Percentiles rank a stretch among this genome's conserved stretches.
Conservation (phyloP, 2,329 filamentous ascomycete species). For the Pseudogymnoascus sp. region DNA sequence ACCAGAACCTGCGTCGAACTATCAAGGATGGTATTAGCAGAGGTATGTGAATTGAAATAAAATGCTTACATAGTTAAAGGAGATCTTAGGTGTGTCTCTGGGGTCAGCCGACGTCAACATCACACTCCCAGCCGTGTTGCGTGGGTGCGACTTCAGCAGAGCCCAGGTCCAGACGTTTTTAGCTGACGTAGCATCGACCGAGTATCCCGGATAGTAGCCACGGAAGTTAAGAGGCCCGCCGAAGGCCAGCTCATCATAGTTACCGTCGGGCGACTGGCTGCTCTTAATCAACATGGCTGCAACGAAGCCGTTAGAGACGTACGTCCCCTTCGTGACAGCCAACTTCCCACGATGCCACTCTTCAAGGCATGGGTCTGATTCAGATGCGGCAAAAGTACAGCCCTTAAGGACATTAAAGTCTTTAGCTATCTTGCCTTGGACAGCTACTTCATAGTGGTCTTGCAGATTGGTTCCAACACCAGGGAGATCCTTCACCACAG, state of each 20-base stretch:
- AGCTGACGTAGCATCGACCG: conserved; percentile 28
- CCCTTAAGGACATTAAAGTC: conserved; percentile 31
- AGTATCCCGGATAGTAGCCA: conserved; percentile 37
- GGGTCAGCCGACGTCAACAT: conserved; percentile 53
- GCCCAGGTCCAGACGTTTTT: conserved; percentile 31
- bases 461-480: conserved; percentile 57
- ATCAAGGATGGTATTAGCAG: background rate
- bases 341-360: conserved; percentile 16
- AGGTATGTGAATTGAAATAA: background rate
- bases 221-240: conserved; percentile 27
- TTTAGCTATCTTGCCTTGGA: conserved; percentile 34
- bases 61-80: conserved; percentile 43
- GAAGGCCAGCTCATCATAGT: conserved; percentile 32
- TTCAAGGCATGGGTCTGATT: conserved; percentile 30
- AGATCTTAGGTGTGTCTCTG: conserved; percentile 53
- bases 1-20: conserved; percentile 37
- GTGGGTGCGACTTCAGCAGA: conserved; percentile 54
- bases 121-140: conserved; percentile 55
- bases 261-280: conserved; percentile 30
- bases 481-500: conserved; percentile 47
- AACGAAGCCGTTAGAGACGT: conserved; percentile 43
- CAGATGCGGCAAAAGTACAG: conserved; percentile 32
- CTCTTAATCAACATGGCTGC: conserved; percentile 26
- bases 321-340: conserved; percentile 20
- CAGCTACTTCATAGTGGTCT: conserved; percentile 44